phyloP scores from a whole-genome alignment of 2,329 filamentous ascomycete species.

The Neonectria neomacrospora region DNA sequence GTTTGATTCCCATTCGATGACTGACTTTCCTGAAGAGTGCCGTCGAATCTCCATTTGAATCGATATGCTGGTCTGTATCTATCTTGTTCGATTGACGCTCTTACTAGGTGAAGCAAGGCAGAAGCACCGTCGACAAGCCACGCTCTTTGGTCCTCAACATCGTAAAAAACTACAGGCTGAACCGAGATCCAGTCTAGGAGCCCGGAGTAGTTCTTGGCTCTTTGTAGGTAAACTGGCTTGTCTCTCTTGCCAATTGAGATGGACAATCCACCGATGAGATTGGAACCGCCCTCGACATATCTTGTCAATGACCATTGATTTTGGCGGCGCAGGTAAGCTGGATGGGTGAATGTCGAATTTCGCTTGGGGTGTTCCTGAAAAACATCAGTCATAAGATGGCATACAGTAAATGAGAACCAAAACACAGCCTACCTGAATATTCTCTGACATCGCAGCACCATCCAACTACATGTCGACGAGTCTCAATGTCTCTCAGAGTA shows the following conservation, averaged over 20 bases:
- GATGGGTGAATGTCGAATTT: too few species aligned
- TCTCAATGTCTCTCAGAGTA: too few species aligned
- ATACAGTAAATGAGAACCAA: too few species aligned
- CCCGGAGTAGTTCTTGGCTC: not conserved
- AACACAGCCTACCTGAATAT: too few species aligned
- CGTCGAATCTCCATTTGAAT: conserved; percentile 1
- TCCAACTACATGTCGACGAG: too few species aligned
- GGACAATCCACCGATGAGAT: not conserved
- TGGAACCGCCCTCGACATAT: too few species aligned
- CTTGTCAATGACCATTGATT: too few species aligned
- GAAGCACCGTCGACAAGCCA: not conserved
- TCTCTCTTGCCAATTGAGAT: not conserved
- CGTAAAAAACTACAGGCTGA: not conserved
- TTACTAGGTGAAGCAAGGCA: not conserved
- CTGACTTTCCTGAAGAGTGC: not conserved
- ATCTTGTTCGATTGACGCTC: conserved; percentile 7
- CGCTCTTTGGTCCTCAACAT: not conserved
- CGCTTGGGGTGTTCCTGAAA: too few species aligned
- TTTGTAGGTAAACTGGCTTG: not conserved
- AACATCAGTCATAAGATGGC: too few species aligned
- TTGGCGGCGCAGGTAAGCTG: too few species aligned
- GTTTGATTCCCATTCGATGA: too few species aligned
- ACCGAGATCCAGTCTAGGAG: not conserved
- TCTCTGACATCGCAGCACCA: too few species aligned
- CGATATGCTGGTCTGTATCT: not conserved